Percentiles rank a stretch among this genome's conserved stretches.
Conservation (phyloP, 2,329 filamentous ascomycete species). For the Dothiorella sarmentorum region DNA sequence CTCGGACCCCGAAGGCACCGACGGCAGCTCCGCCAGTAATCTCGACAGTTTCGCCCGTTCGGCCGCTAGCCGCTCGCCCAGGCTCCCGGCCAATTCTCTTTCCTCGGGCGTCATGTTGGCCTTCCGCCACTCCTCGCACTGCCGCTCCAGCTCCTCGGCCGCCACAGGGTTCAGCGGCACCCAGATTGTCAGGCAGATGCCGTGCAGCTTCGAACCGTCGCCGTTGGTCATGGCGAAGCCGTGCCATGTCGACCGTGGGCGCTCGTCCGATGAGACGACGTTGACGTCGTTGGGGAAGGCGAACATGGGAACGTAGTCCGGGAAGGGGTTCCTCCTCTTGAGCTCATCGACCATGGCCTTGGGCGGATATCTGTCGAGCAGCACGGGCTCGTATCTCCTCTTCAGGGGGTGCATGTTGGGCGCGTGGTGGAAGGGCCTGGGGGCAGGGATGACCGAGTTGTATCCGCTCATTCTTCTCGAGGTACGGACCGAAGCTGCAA, state of each 20-base stretch:
- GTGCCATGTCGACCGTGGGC: constrained; percentile 96
- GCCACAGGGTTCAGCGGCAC: constrained; percentile 77
- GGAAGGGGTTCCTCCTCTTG: constrained; percentile 78
- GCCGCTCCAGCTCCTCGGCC: constrained; percentile 75
- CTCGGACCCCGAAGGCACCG: constrained; percentile 72
- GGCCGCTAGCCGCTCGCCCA: constrained; percentile 80
- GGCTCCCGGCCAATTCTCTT: constrained; percentile 83
- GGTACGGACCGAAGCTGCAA: constrained; percentile 67
- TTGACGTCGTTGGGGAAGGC: constrained; percentile 98
- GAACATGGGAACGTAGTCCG: constrained; percentile 99
- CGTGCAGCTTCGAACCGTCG: constrained; percentile 88
- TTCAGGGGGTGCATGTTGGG: constrained; percentile 95
- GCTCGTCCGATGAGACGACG: constrained; percentile 90
- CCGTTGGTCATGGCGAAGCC: constrained; percentile 97
- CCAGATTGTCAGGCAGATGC: constrained; percentile 90
- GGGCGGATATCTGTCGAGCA: constrained; percentile 89
- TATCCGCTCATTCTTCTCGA: constrained; percentile 92
- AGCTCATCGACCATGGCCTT: constrained; percentile 77
- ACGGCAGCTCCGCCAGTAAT: constrained; percentile 77
- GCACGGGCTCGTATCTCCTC: constrained; percentile 89
- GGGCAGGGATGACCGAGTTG: constrained; percentile 93
- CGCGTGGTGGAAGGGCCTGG: constrained; percentile 83
- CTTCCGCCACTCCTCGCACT: constrained; percentile 51
- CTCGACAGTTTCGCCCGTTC: constrained; percentile 89
- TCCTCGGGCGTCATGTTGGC: constrained; percentile 85